Base-by-base conservation (phyloP, 2,329 filamentous ascomycete genomes). In the Stemphylium vesicarium region DNA sequence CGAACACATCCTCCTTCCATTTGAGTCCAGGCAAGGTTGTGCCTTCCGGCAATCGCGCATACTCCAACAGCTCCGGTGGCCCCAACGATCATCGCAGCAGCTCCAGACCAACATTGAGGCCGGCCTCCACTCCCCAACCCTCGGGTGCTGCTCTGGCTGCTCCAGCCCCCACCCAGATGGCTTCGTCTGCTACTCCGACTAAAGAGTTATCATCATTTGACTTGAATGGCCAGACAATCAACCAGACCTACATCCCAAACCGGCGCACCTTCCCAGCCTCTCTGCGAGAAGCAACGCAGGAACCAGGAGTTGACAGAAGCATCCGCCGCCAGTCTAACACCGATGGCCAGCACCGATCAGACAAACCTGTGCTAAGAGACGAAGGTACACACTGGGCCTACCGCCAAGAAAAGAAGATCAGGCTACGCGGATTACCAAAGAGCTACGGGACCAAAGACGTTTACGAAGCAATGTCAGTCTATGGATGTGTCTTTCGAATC, bases 401-500 rank as follows among this genome's bases (percentile, higher is more conserved):
- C 29, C 4, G 37, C 10, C 70, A 72, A 35, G 66, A 71, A 40
- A 15, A 20, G 10, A 73, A 71, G 41, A 40, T 71, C 26, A 67
- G 39, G 11, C 2, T 73, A 0, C 16, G 46, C 0, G 56, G 59
- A 0, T 35, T 74, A 22, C 59, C 64, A 2, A 64, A 58, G 31
- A 24, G 15, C 1, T 64, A 15, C 36, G 64, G 62, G 63, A 66
- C 57, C 1, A 57, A 56, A 22, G 59, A 68, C 10, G 49, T 71
- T 3, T 69, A 73, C 24, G 11, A 63, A 2, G 57, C 57, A 4
- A 38, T 74, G 24, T 62, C 62, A 10, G 32, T 20, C 0, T 69
- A 68, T 38, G 73, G 74, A 1, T 64, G 53, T 9, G 64, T 77
- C 10, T 36, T 60, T 15, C 65, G 58, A 40, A 69, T 77, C 36